Percentiles rank a stretch among this genome's conserved stretches.
These are phyloP conservation scores for Microthlaspi erraticum DNA, from an alignment of 345 rosid species.

Conservation along the genomic window DNA sequence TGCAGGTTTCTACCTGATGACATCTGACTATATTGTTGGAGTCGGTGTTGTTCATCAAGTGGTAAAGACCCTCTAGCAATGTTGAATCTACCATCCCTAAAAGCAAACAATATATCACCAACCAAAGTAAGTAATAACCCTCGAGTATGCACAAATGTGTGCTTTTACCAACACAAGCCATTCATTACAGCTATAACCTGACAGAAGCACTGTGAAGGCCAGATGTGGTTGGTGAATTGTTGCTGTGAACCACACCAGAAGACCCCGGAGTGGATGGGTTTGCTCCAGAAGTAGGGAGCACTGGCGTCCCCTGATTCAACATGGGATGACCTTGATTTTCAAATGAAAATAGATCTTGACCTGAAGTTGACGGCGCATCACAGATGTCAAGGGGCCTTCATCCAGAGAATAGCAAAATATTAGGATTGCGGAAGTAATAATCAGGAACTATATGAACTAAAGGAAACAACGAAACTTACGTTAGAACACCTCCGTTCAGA, in stretches of 20 bases:
- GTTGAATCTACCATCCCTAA: slow-evolving; percentile 75
- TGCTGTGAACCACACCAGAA: slow-evolving; percentile 64
- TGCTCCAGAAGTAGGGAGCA: slow-evolving; percentile 64
- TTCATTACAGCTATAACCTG: slow-evolving; percentile 39
- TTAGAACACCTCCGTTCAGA: slow-evolving; percentile 67
- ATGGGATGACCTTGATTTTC: slow-evolving; percentile 65
- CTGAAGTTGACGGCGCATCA: slow-evolving; percentile 64
- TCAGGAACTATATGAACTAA: slow-evolving; percentile 17
- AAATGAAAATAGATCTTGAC: slow-evolving; percentile 62
- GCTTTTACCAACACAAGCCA: slow-evolving; percentile 24
- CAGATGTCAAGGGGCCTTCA: slow-evolving; percentile 97
- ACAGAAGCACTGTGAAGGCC: slow-evolving; percentile 61
- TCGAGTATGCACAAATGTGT: slow-evolving; percentile 16
- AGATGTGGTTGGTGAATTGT: slow-evolving; percentile 62
- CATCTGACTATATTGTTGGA: slow-evolving; percentile 75
- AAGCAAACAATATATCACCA: slow-evolving; percentile 36
- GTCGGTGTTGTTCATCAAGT: slow-evolving; percentile 82
- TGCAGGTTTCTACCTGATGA: slow-evolving; percentile 68
- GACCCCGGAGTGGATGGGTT: slow-evolving; percentile 70
- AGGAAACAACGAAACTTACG: slow-evolving; percentile 60
- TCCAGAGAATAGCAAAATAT: slow-evolving; percentile 44
- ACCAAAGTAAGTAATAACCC: slow-evolving; percentile 23
- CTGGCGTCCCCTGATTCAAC: slow-evolving; percentile 74
- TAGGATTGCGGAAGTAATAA: slow-evolving; percentile 18
- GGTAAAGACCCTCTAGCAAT: slow-evolving; percentile 76